These are phyloP conservation scores for Aspergillus latus DNA, from an alignment of 2,329 filamentous ascomycete species.

Conservation along the genomic window DNA sequence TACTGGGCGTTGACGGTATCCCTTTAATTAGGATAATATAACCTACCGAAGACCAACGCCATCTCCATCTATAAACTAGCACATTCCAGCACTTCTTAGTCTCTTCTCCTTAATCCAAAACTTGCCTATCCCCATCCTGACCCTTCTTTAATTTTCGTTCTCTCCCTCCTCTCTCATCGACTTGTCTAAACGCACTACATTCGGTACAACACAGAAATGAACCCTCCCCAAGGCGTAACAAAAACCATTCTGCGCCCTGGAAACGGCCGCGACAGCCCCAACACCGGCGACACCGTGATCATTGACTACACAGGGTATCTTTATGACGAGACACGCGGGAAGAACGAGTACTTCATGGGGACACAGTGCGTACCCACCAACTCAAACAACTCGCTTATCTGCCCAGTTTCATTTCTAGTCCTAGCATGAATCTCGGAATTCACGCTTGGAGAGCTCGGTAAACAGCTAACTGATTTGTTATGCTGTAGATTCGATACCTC, in stretches of 20 bases:
- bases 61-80: no score
- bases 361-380: constrained; percentile 60
- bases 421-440: no score
- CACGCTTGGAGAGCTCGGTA: neutral
- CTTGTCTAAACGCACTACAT: neutral
- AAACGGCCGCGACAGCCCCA: constrained; percentile 60
- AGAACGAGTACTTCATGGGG: constrained; percentile 61
- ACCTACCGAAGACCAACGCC: no score
- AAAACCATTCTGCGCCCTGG: constrained; percentile 67
- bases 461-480: neutral
- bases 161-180: neutral
- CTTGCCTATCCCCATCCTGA: no score
- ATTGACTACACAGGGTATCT: constrained; percentile 93
- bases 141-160: neutral
- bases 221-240: constrained; percentile 62
- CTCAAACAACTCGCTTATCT: no score
- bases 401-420: no score
- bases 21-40: no score
- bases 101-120: no score
- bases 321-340: constrained; percentile 59
- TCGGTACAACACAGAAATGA: neutral
- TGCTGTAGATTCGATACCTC: constrained; percentile 78
- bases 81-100: no score
- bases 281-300: constrained; percentile 68
- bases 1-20: neutral